Evolutionary conservation across 306 rosid species (phyloP), one percentile per base, ranked within the genome.

Genomic region (Prosopis cineraria): DNA sequence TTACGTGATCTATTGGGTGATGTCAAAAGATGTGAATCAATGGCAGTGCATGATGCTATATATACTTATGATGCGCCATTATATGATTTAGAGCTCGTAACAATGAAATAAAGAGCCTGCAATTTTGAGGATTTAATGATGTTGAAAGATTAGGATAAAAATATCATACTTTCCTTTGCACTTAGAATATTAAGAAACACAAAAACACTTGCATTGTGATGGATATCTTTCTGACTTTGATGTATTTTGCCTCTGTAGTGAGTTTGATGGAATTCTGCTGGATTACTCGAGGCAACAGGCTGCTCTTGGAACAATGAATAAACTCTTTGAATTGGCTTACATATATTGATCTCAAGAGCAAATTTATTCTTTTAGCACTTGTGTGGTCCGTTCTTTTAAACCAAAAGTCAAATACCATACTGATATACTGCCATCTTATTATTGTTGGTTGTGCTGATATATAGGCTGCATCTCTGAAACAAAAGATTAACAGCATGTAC

Each of bases 271-370:
- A 64, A 60, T 90, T 63, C 76, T 90, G 48, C 87, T 94, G 89
- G 98, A 94, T 86, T 92, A 87, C 93, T 89, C 97, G 70, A 82
- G 98, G 83, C 98, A 94, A 79, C 82, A 77, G 73, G 92, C 87
- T 41, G 90, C 91, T 10, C 78, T 76, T 79, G 89, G 90, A 76
- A 94, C 98, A 68, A 72, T 79, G 82, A 89, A 72, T 70, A 94
- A 92, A 76, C 97, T 94, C 72, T 84, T 88, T 69, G 86, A 92
- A 75, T 90, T 94, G 84, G 97, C 97, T 10, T 37, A 37, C 20
- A 37, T 78, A 78, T 78, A 37, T 33, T 31, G 63, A 45, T 62
- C 69, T 65, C 65, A 60, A 62, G 56, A 70, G 50, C 69, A 44
- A 71, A 50, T 24, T 63, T 37, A 53, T 79, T 40, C n/a, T 39